Evolutionary conservation across 192 early-diverging fungal genomes (phyloP), one percentile per base, ranked within the genome.

Genomic region (Coemansia sp.): DNA sequence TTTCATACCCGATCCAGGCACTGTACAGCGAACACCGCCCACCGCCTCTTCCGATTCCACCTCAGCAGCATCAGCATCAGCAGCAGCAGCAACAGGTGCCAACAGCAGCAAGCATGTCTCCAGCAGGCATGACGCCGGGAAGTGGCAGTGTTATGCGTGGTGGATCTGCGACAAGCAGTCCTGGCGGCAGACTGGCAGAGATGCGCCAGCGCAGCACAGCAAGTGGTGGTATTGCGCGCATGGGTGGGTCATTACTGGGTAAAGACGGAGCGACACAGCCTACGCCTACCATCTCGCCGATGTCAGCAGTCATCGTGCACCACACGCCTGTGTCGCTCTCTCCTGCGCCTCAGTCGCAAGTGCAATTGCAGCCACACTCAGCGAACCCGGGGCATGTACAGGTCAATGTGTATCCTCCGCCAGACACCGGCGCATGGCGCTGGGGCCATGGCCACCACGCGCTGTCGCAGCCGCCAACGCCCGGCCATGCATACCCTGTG

Each of bases 391-490:
- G 58, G 18, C 55, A 54, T 49, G 65, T 74, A 10, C 77, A 74
- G 23, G 77, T 80, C 54, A 74, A 74, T 53, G 31, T 80, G 25
- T 80, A 80, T 23, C 77, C 77, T 34, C 77, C 74, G 4, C 60
- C 77, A 2, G 77, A 80, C 7, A 50, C 68, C 7, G 48, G 54
- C 16, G 62, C 52, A 30, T 74, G 77, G 71, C 77, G 71, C 27
- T 79, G 76, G 76, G 26, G 51, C 24, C 67, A 76, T 23, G 34
- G 38, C 10, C 55, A 67, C 7, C 57, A 64, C 26, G 5, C 50
- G 19, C 23, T 57, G 52, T 24, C 18, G 56, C 73, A 61, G 56
- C 67, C 67, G 28, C 73, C 58, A 21, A 54, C 59, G 14, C 58
- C 55, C 58, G 38, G 56, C 21, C 25, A 44, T 21, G 27, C 38